phyloP scores from a whole-genome alignment of 345 rosid genomes.

The Salix koriyanagi region DNA sequence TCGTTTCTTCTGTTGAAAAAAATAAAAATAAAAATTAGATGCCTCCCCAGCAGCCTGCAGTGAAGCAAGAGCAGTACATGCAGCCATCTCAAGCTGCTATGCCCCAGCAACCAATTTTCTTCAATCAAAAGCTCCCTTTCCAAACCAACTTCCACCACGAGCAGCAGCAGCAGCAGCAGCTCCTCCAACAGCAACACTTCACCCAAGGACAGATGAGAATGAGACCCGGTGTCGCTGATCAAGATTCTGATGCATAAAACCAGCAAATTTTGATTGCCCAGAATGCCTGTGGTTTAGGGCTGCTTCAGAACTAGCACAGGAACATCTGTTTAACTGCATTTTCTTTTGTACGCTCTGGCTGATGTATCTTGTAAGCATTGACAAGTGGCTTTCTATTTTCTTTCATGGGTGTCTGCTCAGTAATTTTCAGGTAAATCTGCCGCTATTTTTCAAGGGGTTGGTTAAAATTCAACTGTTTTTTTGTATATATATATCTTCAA shows the following conservation, averaged over 20 bases:
- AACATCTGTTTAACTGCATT: neutral
- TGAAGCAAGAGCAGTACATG: constrained; percentile 26
- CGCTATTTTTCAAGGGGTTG: no score
- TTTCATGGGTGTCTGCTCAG: neutral
- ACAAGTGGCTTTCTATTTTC: neutral
- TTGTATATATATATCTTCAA: no score
- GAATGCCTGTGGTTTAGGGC: neutral
- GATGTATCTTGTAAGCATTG: neutral
- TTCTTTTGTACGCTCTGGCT: neutral
- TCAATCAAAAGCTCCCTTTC: constrained; percentile 10
- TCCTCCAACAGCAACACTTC: constrained; percentile 26
- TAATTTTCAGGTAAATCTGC: neutral
- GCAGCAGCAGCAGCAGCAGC: constrained; percentile 8
- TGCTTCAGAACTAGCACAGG: neutral
- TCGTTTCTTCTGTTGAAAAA: neutral
- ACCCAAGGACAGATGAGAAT: constrained; percentile 20
- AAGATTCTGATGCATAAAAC: constrained; percentile 1
- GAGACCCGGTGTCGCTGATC: constrained; percentile 6
- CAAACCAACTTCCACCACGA: neutral
- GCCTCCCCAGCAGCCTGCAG: constrained; percentile 1
- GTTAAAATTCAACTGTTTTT: no score
- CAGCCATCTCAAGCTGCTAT: constrained; percentile 28
- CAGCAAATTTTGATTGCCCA: neutral
- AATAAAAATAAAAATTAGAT: neutral
- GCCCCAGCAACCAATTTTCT: constrained; percentile 19